Base-by-base conservation (phyloP, 1,139 yeast genomes). In the Saccharomyces pastorianus region DNA sequence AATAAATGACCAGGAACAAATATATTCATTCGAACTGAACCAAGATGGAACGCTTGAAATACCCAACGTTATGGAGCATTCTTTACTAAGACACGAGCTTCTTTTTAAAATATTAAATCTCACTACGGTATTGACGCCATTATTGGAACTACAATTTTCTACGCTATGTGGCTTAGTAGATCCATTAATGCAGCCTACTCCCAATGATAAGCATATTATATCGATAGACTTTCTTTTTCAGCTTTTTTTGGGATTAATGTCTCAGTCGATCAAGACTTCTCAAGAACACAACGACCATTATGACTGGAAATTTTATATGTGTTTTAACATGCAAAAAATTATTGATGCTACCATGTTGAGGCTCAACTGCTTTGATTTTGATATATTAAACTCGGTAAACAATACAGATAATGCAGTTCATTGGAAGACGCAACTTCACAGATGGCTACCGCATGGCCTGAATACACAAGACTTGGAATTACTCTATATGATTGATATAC, bases 161-260 rank as follows among this genome's bases (percentile, higher is more conserved):
- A 44, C 56, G 4, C 49, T 67, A 23, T 57, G 62, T 31, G 73
- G 81, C 1, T 66, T 85, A 46, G 79, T 84, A 53, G 89, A 84
- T 64, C 88, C 88, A 3, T 73, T 76, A 60, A 82, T 88, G 1
- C 89, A 83, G 59, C 90, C 91, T 0, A 78, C 79, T 47, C 87
- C 84, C 38, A 76, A 76, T n/a, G 84, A 82, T 25, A 65, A 70
- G 1, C 67, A 73, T 31, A 69, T 82, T 0, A 70, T 83, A 17
- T 82, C 88, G 29, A 68, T 84, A 9, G 83, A 82, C 56, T 65
- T 76, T 7, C 60, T 84, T 4, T 76, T 85, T 4, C 81, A 81
- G 56, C 60, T 82, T 48, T 71, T 80, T 23, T 71, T 84, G 6
- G 81, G 81, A 0, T 65, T 80, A 17, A 61, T 63, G 68, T 42